Evolutionary conservation across 2,329 filamentous ascomycete species (phyloP).

Genomic region (Diaporthe helianthi): DNA sequence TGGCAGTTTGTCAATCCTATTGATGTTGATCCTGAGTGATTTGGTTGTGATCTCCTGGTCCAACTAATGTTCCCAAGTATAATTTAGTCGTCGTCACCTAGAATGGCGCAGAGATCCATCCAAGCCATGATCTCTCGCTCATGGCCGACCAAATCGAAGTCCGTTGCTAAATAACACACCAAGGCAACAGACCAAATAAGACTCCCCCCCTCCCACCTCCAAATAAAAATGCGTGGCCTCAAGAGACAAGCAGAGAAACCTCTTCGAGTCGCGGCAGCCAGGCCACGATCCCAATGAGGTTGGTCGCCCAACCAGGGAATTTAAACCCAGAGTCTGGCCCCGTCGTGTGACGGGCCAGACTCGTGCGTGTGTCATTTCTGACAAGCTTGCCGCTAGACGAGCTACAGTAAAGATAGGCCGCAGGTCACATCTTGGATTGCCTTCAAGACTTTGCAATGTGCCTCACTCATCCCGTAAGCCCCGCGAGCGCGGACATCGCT

Average conservation of each 20-base stretch:
- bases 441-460: not conserved
- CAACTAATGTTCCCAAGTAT: no score
- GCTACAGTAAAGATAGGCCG: constrained; percentile 20
- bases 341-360: constrained; percentile 5
- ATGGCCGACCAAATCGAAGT: not conserved
- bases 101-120: not conserved
- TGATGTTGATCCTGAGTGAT: not conserved
- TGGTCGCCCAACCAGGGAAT: constrained; percentile 33
- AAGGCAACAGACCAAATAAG: not conserved
- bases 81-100: not conserved
- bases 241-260: not conserved
- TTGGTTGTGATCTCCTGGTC: not conserved
- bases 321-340: constrained; percentile 29
- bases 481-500: not conserved
- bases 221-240: not conserved
- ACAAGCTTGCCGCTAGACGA: not conserved
- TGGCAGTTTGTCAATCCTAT: not conserved
- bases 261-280: constrained; percentile 32
- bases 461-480: constrained; percentile 3
- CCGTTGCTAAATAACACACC: no score
- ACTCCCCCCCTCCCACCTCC: no score
- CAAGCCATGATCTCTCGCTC: not conserved
- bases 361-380: constrained; percentile 16
- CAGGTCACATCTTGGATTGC: constrained; percentile 3
- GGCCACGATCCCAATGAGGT: constrained; percentile 32